Evolutionary conservation across 2,329 filamentous ascomycete genomes (phyloP), one percentile per base, ranked within the genome.

Genomic region (Pseudocercospora musae): DNA sequence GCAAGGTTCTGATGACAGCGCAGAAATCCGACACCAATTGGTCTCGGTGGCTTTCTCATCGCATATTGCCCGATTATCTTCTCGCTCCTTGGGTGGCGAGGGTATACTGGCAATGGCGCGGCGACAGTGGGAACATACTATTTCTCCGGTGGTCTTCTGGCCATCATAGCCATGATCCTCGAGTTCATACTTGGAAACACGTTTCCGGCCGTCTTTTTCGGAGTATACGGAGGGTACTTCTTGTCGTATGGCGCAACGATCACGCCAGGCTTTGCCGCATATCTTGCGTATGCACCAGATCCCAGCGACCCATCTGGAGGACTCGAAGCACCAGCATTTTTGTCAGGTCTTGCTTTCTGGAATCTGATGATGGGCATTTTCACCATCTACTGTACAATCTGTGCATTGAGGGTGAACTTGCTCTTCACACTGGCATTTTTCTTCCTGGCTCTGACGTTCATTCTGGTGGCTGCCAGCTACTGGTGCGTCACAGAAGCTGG

Each of bases 181-280:
- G 73, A 76, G 55, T 75, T 75, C 59, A 66, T 77, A 48, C 63
- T 76, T 21, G 74, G 74, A 50, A 76, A 76, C 29, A 73, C 70
- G 5, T 71, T 72, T 46, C 65, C 70, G 10, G 61, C 58, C n/a
- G 56, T 62, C n/a, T 64, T 68, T 56, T 72, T 68, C 25, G 69
- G 71, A 23, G 70, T 70, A 1, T 72, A 70, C 31, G 25, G 62
- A 27, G 64, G 37, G 18, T 69, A 66, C 56, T 69, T 68, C 52
- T 49, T 68, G 52, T 46, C 62, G 3, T 62, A 60, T 20, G 64
- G 62, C 21, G 66, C 67, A 6, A 69, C 62, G 0, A 50, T 68
- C 11, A 62, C 60, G 4, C 67, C 67, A 21, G 62, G 52, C 2
- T 69, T 65, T 52, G 59, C 55, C 29, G 63, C 67, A 2, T 67